Conservation (phyloP, 2,329 filamentous ascomycete genomes). For the Xylariaceae sp. region DNA sequence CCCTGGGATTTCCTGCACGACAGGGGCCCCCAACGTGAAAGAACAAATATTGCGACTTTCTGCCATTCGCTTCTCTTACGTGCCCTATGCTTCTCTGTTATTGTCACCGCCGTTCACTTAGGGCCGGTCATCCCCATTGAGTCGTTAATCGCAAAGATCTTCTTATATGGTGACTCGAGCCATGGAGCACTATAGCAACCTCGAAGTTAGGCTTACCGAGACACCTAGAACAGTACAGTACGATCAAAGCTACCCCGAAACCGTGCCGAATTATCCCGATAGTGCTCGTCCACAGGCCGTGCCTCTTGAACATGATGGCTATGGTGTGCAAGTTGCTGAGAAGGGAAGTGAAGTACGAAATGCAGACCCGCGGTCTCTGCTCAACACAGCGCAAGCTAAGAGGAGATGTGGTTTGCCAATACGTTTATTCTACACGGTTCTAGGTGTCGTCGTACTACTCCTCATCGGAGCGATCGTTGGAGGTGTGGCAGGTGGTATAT, state of each 20-base stretch:
- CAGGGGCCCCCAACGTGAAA: too few species aligned
- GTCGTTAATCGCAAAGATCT: too few species aligned
- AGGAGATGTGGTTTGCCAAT: conserved; percentile 27
- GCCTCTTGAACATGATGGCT: background rate
- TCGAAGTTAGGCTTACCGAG: conserved; percentile 1
- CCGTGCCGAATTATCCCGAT: background rate
- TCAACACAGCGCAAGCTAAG: background rate
- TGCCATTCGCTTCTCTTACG: too few species aligned
- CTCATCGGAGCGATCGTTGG: conserved; percentile 30
- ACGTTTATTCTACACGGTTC: conserved; percentile 26
- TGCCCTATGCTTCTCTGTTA: too few species aligned
- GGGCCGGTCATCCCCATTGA: too few species aligned
- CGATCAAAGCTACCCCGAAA: background rate
- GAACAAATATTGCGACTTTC: too few species aligned
- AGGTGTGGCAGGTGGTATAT: conserved; percentile 15
- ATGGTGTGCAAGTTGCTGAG: background rate
- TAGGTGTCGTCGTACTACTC: conserved; percentile 8
- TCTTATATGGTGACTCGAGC: too few species aligned
- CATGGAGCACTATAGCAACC: conserved; percentile 4
- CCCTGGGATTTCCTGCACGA: too few species aligned
- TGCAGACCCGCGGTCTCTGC: background rate
- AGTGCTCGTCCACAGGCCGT: background rate
- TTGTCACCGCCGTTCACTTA: too few species aligned
- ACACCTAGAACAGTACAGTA: background rate
- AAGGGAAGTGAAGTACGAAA: background rate